These are phyloP conservation scores for Vigna unguiculata DNA, from an alignment of 306 rosid genomes.

Conservation along the genomic window DNA sequence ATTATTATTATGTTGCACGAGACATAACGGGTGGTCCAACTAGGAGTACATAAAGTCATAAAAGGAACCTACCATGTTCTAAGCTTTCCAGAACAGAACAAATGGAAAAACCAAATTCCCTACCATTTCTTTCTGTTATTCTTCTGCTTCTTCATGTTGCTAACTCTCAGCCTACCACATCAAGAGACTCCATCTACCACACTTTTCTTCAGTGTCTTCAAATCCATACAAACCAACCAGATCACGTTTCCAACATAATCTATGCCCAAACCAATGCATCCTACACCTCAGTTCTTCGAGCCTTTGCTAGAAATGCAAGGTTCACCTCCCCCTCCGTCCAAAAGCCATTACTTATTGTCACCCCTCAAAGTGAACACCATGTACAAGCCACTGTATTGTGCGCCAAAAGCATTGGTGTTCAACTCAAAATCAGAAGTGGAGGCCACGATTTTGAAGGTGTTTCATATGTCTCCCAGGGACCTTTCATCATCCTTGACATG, in stretches of 20 bases:
- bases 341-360: conserved; percentile 57
- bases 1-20: conserved; percentile 36
- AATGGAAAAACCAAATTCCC: conserved; percentile 34
- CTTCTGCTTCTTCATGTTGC: conserved; percentile 42
- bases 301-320: conserved; percentile 53
- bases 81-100: conserved; percentile 10
- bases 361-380: conserved; percentile 53
- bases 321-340: conserved; percentile 45
- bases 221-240: conserved; percentile 35
- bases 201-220: conserved; percentile 53
- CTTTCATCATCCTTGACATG: conserved; percentile 66
- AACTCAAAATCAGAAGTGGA: conserved; percentile 68
- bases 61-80: background rate
- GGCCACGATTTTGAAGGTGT: conserved; percentile 78
- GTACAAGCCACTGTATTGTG: conserved; percentile 51
- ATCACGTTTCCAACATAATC: conserved; percentile 46
- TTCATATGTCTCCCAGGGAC: conserved; percentile 51
- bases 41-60: background rate
- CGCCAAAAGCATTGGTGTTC: conserved; percentile 48
- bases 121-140: conserved; percentile 15
- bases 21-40: conserved; percentile 32
- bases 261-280: conserved; percentile 49
- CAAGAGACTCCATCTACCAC: conserved; percentile 7
- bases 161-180: conserved; percentile 34
- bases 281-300: conserved; percentile 46